Conservation (phyloP, 176 grass and related monocot species). For the Avena atlantica region DNA sequence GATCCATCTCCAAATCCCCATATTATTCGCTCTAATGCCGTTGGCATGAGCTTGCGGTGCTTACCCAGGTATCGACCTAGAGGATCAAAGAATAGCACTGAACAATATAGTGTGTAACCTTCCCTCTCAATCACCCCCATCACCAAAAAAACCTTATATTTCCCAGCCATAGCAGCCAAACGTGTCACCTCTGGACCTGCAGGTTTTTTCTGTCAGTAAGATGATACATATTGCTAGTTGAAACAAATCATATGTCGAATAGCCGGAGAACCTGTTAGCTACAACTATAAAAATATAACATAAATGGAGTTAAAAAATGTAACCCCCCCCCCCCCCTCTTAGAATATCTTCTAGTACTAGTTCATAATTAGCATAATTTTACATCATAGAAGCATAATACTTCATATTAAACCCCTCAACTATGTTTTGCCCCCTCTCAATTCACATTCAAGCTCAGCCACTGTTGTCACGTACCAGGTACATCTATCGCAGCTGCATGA, state of each 20-base stretch:
- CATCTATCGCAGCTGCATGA: slow-evolving; percentile 78
- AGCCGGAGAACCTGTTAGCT: neutral
- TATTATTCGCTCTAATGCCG: slow-evolving; percentile 80
- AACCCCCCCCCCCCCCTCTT: too few relatives aligned
- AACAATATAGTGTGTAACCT: slow-evolving; percentile 88
- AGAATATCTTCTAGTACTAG: too few relatives aligned
- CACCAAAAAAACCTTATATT: slow-evolving; percentile 90
- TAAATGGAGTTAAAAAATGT: neutral
- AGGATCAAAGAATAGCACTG: slow-evolving; percentile 87
- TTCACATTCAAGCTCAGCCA: too few relatives aligned
- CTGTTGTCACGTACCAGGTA: slow-evolving; percentile 67
- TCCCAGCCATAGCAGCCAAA: slow-evolving; percentile 79
- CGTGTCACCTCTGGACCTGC: slow-evolving; percentile 87
- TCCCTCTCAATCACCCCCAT: slow-evolving; percentile 96
- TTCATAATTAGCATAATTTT: too few relatives aligned
- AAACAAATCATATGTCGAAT: slow-evolving; percentile 3
- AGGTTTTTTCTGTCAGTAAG: slow-evolving; percentile 21
- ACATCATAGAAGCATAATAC: too few relatives aligned
- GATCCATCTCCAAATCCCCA: slow-evolving; percentile 97
- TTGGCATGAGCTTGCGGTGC: slow-evolving; percentile 94
- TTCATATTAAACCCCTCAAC: too few relatives aligned
- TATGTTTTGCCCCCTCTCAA: too few relatives aligned
- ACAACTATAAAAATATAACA: neutral
- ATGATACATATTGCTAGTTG: neutral
- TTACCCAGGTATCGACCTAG: slow-evolving; percentile 84